These are phyloP conservation scores for Nigrospora oryzae DNA, from an alignment of 2,329 filamentous ascomycete genomes.

Conservation along the genomic window DNA sequence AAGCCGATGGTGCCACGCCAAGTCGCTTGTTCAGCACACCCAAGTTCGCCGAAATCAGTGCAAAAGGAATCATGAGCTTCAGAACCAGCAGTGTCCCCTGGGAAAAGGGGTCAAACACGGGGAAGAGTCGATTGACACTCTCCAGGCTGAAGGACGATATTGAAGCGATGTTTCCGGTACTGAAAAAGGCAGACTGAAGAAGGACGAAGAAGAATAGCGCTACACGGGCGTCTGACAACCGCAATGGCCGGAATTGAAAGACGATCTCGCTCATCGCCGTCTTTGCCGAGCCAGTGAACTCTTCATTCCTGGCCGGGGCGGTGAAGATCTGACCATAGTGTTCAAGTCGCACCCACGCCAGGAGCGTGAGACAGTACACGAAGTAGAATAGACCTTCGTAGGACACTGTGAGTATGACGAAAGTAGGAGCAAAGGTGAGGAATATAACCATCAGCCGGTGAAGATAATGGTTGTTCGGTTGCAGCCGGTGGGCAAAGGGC, in stretches of 20 bases:
- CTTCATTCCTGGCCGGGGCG: slow-evolving; percentile 10
- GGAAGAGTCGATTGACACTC: slow-evolving; percentile 77
- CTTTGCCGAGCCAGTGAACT: slow-evolving; percentile 9
- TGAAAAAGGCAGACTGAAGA: slow-evolving; percentile 93
- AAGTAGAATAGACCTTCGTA: slow-evolving; percentile 97
- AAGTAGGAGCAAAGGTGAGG: slow-evolving; percentile 83
- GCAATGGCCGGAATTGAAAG: slow-evolving; percentile 54
- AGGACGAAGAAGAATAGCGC: slow-evolving; percentile 93
- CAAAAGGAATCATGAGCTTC: slow-evolving; percentile 91
- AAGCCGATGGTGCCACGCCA: slow-evolving; percentile 74
- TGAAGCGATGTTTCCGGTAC: slow-evolving; percentile 91
- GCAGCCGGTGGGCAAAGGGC: slow-evolving; percentile 72
- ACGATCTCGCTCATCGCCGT: slow-evolving; percentile 7
- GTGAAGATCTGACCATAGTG: slow-evolving; percentile 57
- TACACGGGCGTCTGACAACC: slow-evolving; percentile 76
- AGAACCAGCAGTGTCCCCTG: slow-evolving; percentile 81
- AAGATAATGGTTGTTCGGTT: slow-evolving; percentile 80
- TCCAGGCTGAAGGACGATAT: slow-evolving; percentile 90
- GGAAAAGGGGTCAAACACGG: slow-evolving; percentile 87
- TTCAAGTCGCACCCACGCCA: slow-evolving; percentile 89
- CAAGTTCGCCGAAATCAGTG: slow-evolving; percentile 84
- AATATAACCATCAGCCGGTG: slow-evolving; percentile 86
- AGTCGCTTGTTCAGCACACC: slow-evolving; percentile 82
- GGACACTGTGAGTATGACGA: slow-evolving; percentile 93
- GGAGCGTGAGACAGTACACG: slow-evolving; percentile 71